Conservation (phyloP, 352 stramenopile species). For the Phytophthora citricola region DNA sequence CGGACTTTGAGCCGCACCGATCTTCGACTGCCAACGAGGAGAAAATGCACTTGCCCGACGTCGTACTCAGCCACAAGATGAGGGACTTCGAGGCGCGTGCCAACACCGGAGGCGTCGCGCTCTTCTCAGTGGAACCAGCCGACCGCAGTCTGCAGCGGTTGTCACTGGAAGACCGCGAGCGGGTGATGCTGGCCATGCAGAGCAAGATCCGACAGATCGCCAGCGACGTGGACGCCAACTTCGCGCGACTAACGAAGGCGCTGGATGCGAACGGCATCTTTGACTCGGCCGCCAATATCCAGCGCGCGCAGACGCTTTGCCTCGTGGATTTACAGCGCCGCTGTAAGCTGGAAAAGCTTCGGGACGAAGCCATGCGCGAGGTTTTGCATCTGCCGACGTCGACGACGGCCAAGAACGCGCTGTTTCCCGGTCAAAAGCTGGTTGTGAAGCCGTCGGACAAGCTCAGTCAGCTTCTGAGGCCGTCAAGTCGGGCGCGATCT, state of each 20-base stretch:
- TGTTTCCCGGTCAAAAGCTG: constrained; percentile 4
- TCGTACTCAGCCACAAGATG: constrained; percentile 83
- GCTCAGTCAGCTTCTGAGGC: constrained; percentile 30
- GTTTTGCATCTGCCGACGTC: constrained; percentile 38
- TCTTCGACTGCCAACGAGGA: constrained; percentile 18
- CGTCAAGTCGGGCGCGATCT: not conserved
- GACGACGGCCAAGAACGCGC: not conserved
- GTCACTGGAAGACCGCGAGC: constrained; percentile 73
- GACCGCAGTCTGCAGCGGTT: constrained; percentile 61
- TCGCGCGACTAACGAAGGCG: constrained; percentile 51
- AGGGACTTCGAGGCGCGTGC: constrained; percentile 79
- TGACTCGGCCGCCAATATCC: constrained; percentile 60
- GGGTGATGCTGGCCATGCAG: constrained; percentile 78
- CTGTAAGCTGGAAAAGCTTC: constrained; percentile 68
- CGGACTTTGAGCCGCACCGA: constrained; percentile 9
- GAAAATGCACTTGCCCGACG: constrained; percentile 71
- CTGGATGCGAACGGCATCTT: constrained; percentile 77
- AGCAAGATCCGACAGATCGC: constrained; percentile 71
- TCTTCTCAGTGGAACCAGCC: constrained; percentile 60
- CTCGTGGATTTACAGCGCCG: constrained; percentile 73
- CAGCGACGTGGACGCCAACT: constrained; percentile 61
- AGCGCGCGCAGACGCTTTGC: constrained; percentile 70
- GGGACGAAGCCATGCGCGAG: constrained; percentile 67
- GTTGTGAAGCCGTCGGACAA: constrained; percentile 11
- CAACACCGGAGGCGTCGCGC: constrained; percentile 38